These are phyloP conservation scores for Porcisia hertigi DNA, from an alignment of 208 protist species.

Conservation along the genomic window DNA sequence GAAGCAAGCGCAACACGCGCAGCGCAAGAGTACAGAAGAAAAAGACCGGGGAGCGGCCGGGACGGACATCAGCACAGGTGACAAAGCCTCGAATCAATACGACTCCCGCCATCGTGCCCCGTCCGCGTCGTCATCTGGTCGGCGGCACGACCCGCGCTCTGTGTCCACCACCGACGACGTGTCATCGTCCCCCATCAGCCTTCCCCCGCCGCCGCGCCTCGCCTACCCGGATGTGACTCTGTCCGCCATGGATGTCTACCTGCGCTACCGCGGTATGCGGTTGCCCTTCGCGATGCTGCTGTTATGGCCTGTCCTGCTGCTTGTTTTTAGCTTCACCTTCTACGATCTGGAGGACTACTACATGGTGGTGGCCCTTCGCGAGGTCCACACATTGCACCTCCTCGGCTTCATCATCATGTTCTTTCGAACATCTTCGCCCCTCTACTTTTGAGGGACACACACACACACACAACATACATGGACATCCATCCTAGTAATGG, in stretches of 20 bases:
- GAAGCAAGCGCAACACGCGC: constrained; percentile 12
- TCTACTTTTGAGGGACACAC: constrained; percentile 11
- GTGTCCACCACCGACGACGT: background rate
- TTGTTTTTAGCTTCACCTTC: constrained; percentile 37
- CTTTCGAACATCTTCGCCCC: constrained; percentile 30
- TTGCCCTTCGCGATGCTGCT: constrained; percentile 46
- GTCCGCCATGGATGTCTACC: constrained; percentile 43
- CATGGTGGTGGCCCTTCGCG: constrained; percentile 45
- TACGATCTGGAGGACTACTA: constrained; percentile 64
- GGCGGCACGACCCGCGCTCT: background rate
- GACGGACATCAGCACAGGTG: background rate
- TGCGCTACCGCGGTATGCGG: constrained; percentile 58
- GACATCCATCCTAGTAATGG: too few species aligned
- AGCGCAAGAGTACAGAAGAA: background rate
- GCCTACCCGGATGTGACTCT: constrained; percentile 17
- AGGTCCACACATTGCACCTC: constrained; percentile 50
- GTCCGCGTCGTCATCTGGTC: background rate
- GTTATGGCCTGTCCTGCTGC: constrained; percentile 41
- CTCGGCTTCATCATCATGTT: constrained; percentile 59
- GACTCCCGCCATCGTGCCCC: background rate
- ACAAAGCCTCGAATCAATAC: background rate
- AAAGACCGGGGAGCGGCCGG: too few species aligned
- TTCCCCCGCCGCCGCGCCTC: constrained; percentile 11
- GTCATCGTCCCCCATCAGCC: background rate
- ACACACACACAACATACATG: too few species aligned